Evolutionary conservation across 768 basidiomycete species (phyloP), one percentile per base, ranked within the genome.

Genomic region (Basidioascus undulatus): DNA sequence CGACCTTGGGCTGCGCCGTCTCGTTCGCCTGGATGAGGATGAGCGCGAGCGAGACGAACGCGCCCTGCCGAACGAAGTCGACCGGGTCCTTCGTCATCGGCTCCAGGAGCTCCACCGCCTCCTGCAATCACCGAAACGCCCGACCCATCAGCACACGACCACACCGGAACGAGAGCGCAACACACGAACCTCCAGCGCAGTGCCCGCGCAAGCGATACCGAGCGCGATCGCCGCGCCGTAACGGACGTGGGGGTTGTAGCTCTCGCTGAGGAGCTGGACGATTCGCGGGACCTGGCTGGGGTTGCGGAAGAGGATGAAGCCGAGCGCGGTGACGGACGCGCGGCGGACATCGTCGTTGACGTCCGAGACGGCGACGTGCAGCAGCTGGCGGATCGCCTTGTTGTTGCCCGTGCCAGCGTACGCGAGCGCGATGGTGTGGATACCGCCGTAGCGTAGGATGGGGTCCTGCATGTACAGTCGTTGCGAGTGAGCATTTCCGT

Each of bases 1-100:
- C 71, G 44, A 81, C 63, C 10, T 82, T 82, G 10, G 83, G 73
- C 9, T 78, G 77, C 2, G 78, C 74, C 0, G 81, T 75, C 53
- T 94, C 87, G 32, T 83, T 84, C 52, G 94, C 89, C 52, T 96
- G 80, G 30, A 96, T 80, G 27, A 96, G 74, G 50, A 98, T 72
- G 83, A 96, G 89, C 21, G 89, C 82, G 37, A 96, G 68, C 13
- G 89, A 77, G 48, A 92, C 73, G 57, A 87, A 81, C 2, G 92
- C 92, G 11, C 89, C 89, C 60, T 98, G 92, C 13, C 89, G 79
- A 42, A 98, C 92, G 55, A 96, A 98, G 59, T 98, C 92, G 34
- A 94, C 81, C 19, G 86, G 74, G 49, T 98, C 92, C 54, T 83
- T 92, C 16, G 86, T 92, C 79, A 98, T 83, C 5, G 92, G 92